Percentiles rank a stretch among this genome's conserved stretches.
Evolutionary conservation across 2,329 filamentous ascomycete species (phyloP).

Genomic region (Camptophora hylomeconis): DNA sequence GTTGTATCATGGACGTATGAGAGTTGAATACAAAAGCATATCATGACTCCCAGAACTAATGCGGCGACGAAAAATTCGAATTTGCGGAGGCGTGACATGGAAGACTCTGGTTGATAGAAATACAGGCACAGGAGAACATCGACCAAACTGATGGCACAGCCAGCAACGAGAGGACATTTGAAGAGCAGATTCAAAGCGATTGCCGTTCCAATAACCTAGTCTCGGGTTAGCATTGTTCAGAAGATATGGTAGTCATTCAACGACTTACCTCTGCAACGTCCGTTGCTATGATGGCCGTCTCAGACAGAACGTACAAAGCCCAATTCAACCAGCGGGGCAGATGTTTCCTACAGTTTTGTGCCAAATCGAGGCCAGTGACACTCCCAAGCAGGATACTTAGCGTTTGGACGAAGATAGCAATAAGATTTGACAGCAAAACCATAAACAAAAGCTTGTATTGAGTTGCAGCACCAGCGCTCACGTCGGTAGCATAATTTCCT

Average conservation of each 20-base stretch:
- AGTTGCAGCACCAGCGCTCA: slow-evolving; percentile 33
- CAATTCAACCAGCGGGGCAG: slow-evolving; percentile 54
- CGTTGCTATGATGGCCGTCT: slow-evolving; percentile 57
- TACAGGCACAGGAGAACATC: slow-evolving; percentile 44
- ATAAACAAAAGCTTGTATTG: slow-evolving; percentile 34
- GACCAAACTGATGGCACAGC: slow-evolving; percentile 43
- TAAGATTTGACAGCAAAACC: slow-evolving; percentile 34
- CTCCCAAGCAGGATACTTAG: slow-evolving; percentile 50
- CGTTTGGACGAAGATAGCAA: slow-evolving; percentile 35
- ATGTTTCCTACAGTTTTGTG: slow-evolving; percentile 52
- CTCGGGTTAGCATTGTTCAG: not conserved
- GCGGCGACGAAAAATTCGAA: slow-evolving; percentile 44
- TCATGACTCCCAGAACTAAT: slow-evolving; percentile 41
- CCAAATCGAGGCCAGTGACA: slow-evolving; percentile 54
- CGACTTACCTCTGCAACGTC: slow-evolving; percentile 52
- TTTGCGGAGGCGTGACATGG: slow-evolving; percentile 37
- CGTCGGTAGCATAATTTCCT: slow-evolving; percentile 37
- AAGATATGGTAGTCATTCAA: not conserved
- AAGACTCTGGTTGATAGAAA: slow-evolving; percentile 40
- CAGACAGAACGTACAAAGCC: slow-evolving; percentile 48
- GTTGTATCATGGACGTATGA: slow-evolving; percentile 37
- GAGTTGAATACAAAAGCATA: slow-evolving; percentile 46
- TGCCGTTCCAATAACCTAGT: slow-evolving; percentile 42
- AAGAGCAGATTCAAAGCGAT: slow-evolving; percentile 43
- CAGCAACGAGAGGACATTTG: slow-evolving; percentile 41